These are phyloP conservation scores for Sordariomycetes sp. DNA, from an alignment of 2,329 filamentous ascomycete species.

Conservation along the genomic window DNA sequence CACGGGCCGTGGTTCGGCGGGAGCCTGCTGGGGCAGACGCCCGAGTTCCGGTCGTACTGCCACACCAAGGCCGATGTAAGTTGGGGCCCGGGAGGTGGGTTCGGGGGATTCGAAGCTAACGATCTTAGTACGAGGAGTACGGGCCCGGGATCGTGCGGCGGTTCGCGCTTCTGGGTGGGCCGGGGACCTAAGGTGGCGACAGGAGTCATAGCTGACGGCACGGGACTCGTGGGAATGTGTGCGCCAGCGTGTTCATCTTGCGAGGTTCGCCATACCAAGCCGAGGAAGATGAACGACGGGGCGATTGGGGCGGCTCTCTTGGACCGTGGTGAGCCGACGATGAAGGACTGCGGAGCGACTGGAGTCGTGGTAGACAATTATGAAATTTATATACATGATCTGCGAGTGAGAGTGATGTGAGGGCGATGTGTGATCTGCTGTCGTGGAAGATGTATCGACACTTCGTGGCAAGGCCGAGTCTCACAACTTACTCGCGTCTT, in stretches of 20 bases:
- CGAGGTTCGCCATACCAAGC: neutral
- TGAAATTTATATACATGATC: too few relatives aligned
- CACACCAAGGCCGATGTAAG: conserved; percentile 73
- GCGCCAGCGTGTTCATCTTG: neutral
- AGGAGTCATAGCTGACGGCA: neutral
- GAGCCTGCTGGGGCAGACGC: conserved; percentile 89
- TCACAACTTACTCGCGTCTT: neutral
- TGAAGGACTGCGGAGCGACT: neutral
- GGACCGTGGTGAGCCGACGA: neutral
- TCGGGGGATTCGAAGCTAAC: neutral
- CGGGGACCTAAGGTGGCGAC: conserved; percentile 48
- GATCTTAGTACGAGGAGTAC: conserved; percentile 73
- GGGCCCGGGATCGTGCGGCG: conserved; percentile 89
- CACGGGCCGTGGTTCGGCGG: conserved; percentile 98
- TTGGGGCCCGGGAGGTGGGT: conserved; percentile 4
- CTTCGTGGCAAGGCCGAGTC: neutral
- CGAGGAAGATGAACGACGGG: neutral
- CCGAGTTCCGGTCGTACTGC: conserved; percentile 97
- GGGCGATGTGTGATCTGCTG: neutral
- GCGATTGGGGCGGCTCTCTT: neutral
- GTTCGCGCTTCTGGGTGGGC: conserved; percentile 86
- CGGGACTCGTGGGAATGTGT: neutral
- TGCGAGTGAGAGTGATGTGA: neutral
- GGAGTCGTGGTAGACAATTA: too few relatives aligned
- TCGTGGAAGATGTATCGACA: neutral